phyloP scores from a whole-genome alignment of 225 moss, liverwort and hornwort species.

The Anthoceros angustus region DNA sequence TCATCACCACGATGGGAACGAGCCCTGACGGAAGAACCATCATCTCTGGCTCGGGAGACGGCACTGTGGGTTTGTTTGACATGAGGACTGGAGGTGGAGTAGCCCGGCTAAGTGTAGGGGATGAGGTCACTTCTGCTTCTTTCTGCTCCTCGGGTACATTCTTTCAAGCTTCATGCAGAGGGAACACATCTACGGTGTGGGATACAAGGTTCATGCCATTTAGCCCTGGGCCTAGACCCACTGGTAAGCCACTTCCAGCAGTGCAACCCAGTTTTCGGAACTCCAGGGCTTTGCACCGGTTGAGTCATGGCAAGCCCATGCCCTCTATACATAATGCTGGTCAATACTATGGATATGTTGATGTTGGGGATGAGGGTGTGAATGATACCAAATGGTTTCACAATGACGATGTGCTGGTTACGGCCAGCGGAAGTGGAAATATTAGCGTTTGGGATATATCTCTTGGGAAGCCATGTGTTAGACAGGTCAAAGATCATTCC shows the following conservation, averaged over 20 bases:
- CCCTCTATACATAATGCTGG: slow-evolving; percentile 78
- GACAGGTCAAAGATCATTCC: slow-evolving; percentile 30
- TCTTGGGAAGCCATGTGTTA: slow-evolving; percentile 42
- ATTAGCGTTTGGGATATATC: slow-evolving; percentile 39
- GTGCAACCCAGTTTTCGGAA: slow-evolving; percentile 30
- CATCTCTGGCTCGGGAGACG: slow-evolving; percentile 78
- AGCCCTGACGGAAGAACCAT: slow-evolving; percentile 38
- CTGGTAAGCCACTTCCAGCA: slow-evolving; percentile 28
- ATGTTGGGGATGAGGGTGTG: slow-evolving; percentile 81
- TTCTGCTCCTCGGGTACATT: slow-evolving; percentile 69
- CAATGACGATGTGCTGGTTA: slow-evolving; percentile 54
- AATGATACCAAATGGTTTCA: slow-evolving; percentile 89
- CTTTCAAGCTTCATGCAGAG: slow-evolving; percentile 79
- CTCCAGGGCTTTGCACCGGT: slow-evolving; percentile 54
- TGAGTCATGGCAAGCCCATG: slow-evolving; percentile 83
- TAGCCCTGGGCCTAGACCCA: slow-evolving; percentile 38
- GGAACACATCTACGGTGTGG: slow-evolving; percentile 70
- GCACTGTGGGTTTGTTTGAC: slow-evolving; percentile 66
- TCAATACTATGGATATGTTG: slow-evolving; percentile 59
- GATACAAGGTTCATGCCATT: slow-evolving; percentile 86
- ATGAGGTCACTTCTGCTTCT: slow-evolving; percentile 80
- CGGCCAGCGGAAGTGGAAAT: slow-evolving; percentile 83
- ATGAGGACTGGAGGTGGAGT: slow-evolving; percentile 56
- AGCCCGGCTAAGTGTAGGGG: slow-evolving; percentile 56
- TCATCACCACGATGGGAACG: slow-evolving; percentile 67